A percentile compares a stretch with the other conserved stretches of the same genome.
phyloP scores from a whole-genome alignment of 805 yeast genomes.

The Diddensiella santjacobensis region DNA sequence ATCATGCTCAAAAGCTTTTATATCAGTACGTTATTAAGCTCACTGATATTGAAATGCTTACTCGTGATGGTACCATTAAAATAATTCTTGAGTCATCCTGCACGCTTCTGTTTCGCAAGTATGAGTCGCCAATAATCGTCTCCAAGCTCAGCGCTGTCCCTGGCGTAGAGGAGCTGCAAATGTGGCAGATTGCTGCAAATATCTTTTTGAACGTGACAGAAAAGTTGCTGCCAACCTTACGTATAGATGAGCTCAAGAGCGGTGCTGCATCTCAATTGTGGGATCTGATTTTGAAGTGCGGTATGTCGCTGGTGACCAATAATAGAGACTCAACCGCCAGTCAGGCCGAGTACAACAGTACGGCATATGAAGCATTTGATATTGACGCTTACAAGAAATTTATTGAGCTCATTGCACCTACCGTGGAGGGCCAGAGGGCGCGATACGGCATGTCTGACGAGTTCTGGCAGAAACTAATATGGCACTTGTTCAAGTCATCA shows the following conservation, averaged over 20 bases:
- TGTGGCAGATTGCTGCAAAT: conserved; percentile 25
- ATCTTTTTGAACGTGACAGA: conserved; percentile 14
- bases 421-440: not conserved
- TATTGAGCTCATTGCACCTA: conserved; percentile 19
- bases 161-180: conserved; percentile 8
- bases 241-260: conserved; percentile 1
- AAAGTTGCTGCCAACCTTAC: not conserved
- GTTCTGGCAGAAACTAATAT: conserved; percentile 43
- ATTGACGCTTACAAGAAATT: conserved; percentile 42
- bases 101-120: conserved; percentile 18
- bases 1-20: conserved; percentile 10
- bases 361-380: conserved; percentile 43
- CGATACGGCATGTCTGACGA: conserved; percentile 18
- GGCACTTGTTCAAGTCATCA: conserved; percentile 54
- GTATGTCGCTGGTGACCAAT: conserved; percentile 22
- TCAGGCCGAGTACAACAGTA: conserved; percentile 37
- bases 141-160: not conserved
- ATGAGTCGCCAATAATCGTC: conserved; percentile 16
- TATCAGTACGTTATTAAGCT: not conserved
- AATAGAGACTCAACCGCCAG: conserved; percentile 10
- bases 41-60: conserved; percentile 3
- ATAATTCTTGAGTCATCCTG: conserved; percentile 12
- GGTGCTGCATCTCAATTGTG: conserved; percentile 13
- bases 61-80: conserved; percentile 8
- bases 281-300: conserved; percentile 30